Evolutionary conservation across 208 protist genomes (phyloP).

Genomic region (Kentomonas sorsogonicus): DNA sequence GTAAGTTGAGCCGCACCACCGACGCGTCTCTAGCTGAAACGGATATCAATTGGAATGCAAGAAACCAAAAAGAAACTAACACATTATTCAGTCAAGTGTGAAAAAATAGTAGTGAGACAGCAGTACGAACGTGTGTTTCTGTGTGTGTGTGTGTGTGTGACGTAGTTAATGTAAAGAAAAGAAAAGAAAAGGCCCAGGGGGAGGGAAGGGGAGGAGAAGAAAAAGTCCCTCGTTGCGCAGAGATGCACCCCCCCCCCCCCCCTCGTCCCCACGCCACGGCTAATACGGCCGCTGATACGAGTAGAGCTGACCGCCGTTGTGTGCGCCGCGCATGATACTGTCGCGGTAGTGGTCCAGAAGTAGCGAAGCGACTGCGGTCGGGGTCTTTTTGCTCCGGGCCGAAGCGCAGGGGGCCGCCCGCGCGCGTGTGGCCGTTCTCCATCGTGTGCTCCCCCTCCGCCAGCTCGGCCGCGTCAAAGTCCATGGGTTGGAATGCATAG

Average conservation of each 20-base stretch:
- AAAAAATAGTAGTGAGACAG: not conserved
- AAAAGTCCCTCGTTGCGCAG: not conserved
- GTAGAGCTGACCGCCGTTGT: constrained; percentile 86
- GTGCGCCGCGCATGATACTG: too few relatives aligned
- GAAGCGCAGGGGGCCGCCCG: too few relatives aligned
- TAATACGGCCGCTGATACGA: constrained; percentile 85
- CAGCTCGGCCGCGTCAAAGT: too few relatives aligned
- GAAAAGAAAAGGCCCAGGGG: not conserved
- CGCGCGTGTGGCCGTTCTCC: too few relatives aligned
- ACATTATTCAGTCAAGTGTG: not conserved
- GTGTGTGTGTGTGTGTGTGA: not conserved
- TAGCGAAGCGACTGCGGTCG: too few relatives aligned
- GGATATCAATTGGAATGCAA: too few relatives aligned
- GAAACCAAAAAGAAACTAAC: constrained; percentile 17
- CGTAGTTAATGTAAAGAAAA: not conserved
- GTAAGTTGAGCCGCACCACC: too few relatives aligned
- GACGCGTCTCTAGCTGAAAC: too few relatives aligned
- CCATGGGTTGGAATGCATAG: too few relatives aligned
- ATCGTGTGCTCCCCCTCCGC: too few relatives aligned
- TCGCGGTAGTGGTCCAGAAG: too few relatives aligned
- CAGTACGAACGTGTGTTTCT: constrained; percentile 1
- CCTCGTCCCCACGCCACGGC: not conserved
- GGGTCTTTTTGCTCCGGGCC: constrained; percentile 16
- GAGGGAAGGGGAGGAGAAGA: not conserved
- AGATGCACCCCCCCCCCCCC: too few relatives aligned